A percentile compares a stretch with the other conserved stretches of the same genome.
Evolutionary conservation across 345 rosid genomes (phyloP).

Genomic region (Populus nigra): DNA sequence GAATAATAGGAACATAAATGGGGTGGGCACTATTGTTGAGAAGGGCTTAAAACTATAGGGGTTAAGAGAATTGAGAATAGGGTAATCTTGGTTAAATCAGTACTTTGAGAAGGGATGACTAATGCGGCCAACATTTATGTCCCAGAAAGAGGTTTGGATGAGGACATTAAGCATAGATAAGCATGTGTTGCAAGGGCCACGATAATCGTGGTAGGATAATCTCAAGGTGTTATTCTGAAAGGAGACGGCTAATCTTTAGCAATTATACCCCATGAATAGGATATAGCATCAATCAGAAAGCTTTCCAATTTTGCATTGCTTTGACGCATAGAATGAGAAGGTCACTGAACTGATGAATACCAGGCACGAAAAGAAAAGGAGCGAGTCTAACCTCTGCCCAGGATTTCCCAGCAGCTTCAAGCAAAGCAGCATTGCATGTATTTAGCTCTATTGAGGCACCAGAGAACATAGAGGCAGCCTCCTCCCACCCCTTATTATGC

Average conservation of each 20-base stretch:
- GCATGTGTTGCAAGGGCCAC: too few species aligned
- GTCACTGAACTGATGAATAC: not conserved
- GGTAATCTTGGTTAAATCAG: not conserved
- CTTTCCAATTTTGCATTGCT: not conserved
- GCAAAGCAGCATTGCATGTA: conserved; percentile 98
- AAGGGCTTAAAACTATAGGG: not conserved
- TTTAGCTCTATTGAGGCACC: conserved; percentile 75
- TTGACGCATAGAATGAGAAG: not conserved
- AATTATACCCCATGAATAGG: not conserved
- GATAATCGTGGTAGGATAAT: too few species aligned
- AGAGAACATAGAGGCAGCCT: conserved; percentile 82
- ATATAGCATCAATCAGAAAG: not conserved
- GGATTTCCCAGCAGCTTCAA: conserved; percentile 78
- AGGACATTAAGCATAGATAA: too few species aligned
- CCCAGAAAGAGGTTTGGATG: not conserved
- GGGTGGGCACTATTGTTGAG: not conserved
- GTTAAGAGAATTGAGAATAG: not conserved
- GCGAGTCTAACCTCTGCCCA: conserved; percentile 75
- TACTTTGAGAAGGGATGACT: not conserved
- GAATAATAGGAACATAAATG: not conserved
- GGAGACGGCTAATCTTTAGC: not conserved
- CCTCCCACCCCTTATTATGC: conserved; percentile 98
- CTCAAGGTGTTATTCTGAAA: not conserved
- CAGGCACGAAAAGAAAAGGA: not conserved
- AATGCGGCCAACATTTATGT: not conserved